Evolutionary conservation across 306 rosid species (phyloP).

Genomic region (Acacia crassicarpa): DNA sequence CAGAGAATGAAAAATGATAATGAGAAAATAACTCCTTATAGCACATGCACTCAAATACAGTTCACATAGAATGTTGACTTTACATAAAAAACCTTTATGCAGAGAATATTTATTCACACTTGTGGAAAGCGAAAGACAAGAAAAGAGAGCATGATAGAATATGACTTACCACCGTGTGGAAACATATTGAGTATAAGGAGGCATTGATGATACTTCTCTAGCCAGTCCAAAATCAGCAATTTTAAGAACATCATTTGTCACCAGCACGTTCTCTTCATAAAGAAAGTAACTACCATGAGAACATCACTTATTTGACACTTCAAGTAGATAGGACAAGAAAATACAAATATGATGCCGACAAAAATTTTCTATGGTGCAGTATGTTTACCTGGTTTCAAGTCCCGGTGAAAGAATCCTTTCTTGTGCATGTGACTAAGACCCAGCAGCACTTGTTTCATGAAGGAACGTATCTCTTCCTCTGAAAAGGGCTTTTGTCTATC

Average conservation of each 20-base stretch:
- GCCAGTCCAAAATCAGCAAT: constrained; percentile 93
- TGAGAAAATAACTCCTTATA: background rate
- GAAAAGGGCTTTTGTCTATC: constrained; percentile 67
- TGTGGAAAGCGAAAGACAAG: constrained; percentile 12
- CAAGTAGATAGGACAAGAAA: constrained; percentile 12
- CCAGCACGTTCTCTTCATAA: constrained; percentile 76
- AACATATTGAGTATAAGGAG: constrained; percentile 93
- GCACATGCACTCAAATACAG: background rate
- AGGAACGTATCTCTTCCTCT: constrained; percentile 69
- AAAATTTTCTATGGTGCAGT: constrained; percentile 7
- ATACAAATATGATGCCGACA: constrained; percentile 16
- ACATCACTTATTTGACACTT: constrained; percentile 14
- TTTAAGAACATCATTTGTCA: constrained; percentile 70
- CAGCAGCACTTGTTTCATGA: constrained; percentile 66
- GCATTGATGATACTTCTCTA: constrained; percentile 79
- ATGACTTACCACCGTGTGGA: constrained; percentile 88
- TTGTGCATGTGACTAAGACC: constrained; percentile 80
- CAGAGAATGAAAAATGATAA: constrained; percentile 16
- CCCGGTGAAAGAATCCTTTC: constrained; percentile 79
- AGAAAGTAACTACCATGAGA: constrained; percentile 18
- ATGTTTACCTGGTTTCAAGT: constrained; percentile 74
- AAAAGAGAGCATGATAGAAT: constrained; percentile 17
- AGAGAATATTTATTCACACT: constrained; percentile 1
- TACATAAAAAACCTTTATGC: background rate
- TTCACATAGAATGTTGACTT: constrained; percentile 11